phyloP scores from a whole-genome alignment of 331 rosid genomes.

The Erythrophleum ivorense region DNA sequence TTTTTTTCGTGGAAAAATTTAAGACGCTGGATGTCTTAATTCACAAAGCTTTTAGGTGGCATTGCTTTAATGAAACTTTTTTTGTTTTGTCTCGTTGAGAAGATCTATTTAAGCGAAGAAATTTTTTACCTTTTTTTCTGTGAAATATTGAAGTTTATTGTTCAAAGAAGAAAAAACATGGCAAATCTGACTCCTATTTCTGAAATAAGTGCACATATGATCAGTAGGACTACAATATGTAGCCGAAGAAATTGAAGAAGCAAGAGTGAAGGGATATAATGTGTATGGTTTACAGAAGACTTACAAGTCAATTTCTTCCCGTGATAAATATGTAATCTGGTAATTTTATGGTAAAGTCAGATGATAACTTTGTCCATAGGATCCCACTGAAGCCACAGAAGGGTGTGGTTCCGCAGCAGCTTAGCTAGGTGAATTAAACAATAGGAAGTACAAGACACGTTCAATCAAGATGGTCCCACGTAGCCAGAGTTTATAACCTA shows the following conservation, averaged over 20 bases:
- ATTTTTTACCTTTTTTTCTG: too few species aligned
- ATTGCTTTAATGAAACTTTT: too few species aligned
- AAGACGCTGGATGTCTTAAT: background rate
- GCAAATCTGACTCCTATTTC: background rate
- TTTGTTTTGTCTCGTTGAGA: too few species aligned
- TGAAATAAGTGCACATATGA: background rate
- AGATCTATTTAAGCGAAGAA: too few species aligned
- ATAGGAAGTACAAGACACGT: slow-evolving; percentile 23
- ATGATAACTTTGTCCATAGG: background rate
- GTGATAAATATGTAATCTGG: background rate
- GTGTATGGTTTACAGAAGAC: background rate
- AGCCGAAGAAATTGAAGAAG: too few species aligned
- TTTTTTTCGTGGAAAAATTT: too few species aligned
- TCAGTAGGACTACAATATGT: background rate
- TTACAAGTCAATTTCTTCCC: background rate
- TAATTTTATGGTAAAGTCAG: background rate
- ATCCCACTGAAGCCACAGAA: slow-evolving; percentile 20
- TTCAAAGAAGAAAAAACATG: too few species aligned
- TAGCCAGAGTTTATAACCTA: background rate
- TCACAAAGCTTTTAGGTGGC: too few species aligned
- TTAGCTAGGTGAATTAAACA: slow-evolving; percentile 26
- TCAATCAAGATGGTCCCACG: background rate
- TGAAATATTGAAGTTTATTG: too few species aligned
- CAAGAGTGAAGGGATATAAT: too few species aligned
- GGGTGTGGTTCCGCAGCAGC: background rate